Conservation (phyloP, 176 grass and related monocot genomes). For the Coix lacrymajobi region DNA sequence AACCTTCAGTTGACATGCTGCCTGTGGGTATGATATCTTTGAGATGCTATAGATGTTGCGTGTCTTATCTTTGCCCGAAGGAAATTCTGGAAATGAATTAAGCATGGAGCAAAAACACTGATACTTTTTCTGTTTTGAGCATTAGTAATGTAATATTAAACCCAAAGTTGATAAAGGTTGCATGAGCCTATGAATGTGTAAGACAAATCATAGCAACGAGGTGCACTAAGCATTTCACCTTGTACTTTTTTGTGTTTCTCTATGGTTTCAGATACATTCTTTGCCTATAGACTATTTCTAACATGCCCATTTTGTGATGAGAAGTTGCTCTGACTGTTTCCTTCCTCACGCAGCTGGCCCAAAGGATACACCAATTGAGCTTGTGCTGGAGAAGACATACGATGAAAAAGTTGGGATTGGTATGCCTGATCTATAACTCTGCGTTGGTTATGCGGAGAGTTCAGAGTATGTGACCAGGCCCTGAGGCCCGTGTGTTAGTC, state of each 20-base stretch:
- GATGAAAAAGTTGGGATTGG: constrained; percentile 41
- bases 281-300: neutral
- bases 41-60: neutral
- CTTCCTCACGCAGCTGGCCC: constrained; percentile 44
- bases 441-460: neutral
- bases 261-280: neutral
- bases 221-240: neutral
- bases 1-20: neutral
- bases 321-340: neutral
- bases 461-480: neutral
- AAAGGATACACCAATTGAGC: constrained; percentile 74
- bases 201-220: neutral
- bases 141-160: neutral
- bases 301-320: neutral
- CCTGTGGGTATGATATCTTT: neutral
- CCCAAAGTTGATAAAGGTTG: neutral
- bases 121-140: neutral
- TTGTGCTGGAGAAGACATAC: constrained; percentile 52
- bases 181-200: neutral
- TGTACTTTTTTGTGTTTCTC: neutral
- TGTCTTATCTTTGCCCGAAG: neutral
- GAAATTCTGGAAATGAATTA: neutral
- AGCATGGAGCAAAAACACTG: neutral
- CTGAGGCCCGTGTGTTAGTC: neutral
- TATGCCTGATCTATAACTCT: constrained; percentile 79